phyloP scores from a whole-genome alignment of 768 basidiomycete genomes.

The Filobasidium floriforme region DNA sequence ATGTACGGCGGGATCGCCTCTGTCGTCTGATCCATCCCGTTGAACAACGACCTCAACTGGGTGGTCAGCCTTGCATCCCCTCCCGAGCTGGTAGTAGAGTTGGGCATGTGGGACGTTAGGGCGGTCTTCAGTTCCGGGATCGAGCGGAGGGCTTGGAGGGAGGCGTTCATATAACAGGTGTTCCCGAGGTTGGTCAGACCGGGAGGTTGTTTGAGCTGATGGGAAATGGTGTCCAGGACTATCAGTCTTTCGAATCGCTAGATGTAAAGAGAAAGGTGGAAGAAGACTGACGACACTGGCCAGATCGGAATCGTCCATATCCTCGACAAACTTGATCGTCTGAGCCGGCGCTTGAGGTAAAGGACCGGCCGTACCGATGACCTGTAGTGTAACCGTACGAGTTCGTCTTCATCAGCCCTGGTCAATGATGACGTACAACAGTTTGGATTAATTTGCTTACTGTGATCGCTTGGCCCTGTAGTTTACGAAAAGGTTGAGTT shows the following conservation, averaged over 20 bases:
- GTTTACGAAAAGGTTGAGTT: too few relatives aligned
- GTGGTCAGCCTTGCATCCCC: conserved; percentile 34
- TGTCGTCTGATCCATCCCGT: conserved; percentile 64
- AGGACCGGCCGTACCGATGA: conserved; percentile 82
- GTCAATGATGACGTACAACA: background rate
- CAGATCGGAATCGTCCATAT: conserved; percentile 75
- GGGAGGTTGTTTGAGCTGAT: conserved; percentile 20
- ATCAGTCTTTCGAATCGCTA: too few relatives aligned
- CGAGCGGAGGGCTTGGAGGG: conserved; percentile 83
- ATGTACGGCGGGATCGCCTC: conserved; percentile 62
- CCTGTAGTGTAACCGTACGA: too few relatives aligned
- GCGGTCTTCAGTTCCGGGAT: conserved; percentile 81
- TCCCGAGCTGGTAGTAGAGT: background rate
- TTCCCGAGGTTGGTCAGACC: conserved; percentile 60
- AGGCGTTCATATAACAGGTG: conserved; percentile 97
- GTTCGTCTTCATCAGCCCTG: too few relatives aligned
- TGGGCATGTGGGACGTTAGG: conserved; percentile 50
- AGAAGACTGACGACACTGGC: conserved; percentile 62
- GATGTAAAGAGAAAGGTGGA: background rate
- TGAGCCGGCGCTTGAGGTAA: conserved; percentile 78
- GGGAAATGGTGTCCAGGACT: too few relatives aligned
- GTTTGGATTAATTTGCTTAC: conserved; percentile 35
- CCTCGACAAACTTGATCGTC: conserved; percentile 64
- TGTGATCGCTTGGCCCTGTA: conserved; percentile 84
- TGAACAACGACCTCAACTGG: conserved; percentile 63